phyloP scores from a whole-genome alignment of 1,139 yeast species.

The Barnettozyma hawaiiensis region DNA sequence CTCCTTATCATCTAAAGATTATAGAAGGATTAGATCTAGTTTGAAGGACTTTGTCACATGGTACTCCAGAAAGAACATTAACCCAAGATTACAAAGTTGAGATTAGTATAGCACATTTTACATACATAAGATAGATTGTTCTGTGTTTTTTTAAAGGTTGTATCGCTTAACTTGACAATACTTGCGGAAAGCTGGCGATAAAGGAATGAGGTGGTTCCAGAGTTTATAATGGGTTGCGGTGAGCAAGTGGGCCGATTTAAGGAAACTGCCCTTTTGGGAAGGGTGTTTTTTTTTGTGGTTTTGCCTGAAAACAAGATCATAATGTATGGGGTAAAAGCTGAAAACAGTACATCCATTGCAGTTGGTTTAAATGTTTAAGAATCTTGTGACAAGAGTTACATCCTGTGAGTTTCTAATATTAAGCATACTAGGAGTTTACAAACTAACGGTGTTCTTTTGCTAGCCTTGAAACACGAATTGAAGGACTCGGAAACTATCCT shows the following conservation, averaged over 20 bases:
- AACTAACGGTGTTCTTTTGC: background rate
- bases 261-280: background rate
- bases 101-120: background rate
- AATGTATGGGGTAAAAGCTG: background rate
- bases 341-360: too few species aligned
- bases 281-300: background rate
- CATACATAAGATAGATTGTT: background rate
- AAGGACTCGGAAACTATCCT: slow-evolving; percentile 38
- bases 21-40: slow-evolving; percentile 63
- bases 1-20: slow-evolving; percentile 66
- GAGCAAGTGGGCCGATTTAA: background rate
- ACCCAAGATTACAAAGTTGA: slow-evolving; percentile 38
- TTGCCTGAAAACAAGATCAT: background rate
- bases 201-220: too few species aligned
- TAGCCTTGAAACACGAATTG: slow-evolving; percentile 15
- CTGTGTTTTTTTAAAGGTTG: background rate
- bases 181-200: too few species aligned
- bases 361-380: slow-evolving; percentile 7
- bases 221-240: background rate
- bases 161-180: slow-evolving; percentile 43
- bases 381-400: slow-evolving; percentile 6
- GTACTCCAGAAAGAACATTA: slow-evolving; percentile 74
- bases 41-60: slow-evolving; percentile 74
- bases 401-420: slow-evolving; percentile 10
- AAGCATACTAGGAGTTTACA: too few species aligned